Evolutionary conservation across 2,329 filamentous ascomycete genomes (phyloP), one percentile per base, ranked within the genome.

Genomic region (Aspergillus chevalieri): DNA sequence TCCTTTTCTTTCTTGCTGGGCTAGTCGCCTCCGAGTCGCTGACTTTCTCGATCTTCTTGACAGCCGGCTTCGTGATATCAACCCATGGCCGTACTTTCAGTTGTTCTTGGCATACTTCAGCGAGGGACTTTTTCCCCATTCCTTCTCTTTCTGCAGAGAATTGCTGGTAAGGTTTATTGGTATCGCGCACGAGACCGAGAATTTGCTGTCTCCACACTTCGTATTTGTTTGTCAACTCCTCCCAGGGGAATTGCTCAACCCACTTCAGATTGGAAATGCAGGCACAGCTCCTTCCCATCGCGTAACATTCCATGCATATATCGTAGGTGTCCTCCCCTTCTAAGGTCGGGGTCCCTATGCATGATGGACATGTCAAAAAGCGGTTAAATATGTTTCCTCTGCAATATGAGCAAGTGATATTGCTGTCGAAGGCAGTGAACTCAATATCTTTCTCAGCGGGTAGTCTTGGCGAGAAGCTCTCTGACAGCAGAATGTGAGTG

Each of bases 221-320:
- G 65, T 97, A 90, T 51, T 87, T 86, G 46, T 83, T 76, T 0
- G 83, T 76, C 9, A 98, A 75, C 12, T 90, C 83, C 39, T 82
- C 78, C 91, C 91, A 97, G 10, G 81, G 75, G 79, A 91, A 96
- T 65, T 97, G 93, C 65, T 98, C 91, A 46, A 89, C 89, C 91
- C 92, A 98, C 52, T 81, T 83, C 9, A 95, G 79, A 9, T 83
- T 84, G 3, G 91, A 95, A 46, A 95, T 80, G 63, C 93, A 98
- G 3, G 81, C 82, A 65, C 93, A 98, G 43, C 91, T 95, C 46
- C 93, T 83, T 19, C 93, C 93, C 87, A 97, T 95, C n/a, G 84
- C 87, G 64, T 95, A 98, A 65, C 93, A 98, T 59, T 98, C 93
- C 87, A 98, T 91, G 64, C 93, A 98, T 19, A 98, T 79, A 66